A percentile compares a stretch with the other conserved stretches of the same genome.
Conservation (phyloP, 2,329 filamentous ascomycete species). For the Fusarium paranaense region DNA sequence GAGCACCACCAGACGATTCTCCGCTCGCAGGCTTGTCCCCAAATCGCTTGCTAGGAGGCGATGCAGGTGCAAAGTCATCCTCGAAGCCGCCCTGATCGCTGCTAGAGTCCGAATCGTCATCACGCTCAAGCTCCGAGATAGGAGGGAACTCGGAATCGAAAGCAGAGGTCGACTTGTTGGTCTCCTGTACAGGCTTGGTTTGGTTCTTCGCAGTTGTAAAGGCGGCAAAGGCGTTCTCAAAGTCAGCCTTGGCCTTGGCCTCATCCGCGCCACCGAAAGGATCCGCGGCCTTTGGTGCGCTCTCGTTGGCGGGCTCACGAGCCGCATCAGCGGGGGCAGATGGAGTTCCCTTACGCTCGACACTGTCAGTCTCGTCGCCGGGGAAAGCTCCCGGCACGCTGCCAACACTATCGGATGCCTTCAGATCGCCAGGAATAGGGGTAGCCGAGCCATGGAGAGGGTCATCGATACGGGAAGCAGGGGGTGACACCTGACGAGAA, state of each 20-base stretch:
- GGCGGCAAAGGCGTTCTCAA: constrained; percentile 85
- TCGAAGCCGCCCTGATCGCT: constrained; percentile 88
- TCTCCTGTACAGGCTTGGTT: constrained; percentile 55
- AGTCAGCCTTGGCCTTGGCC: constrained; percentile 79
- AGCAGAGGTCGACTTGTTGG: constrained; percentile 59
- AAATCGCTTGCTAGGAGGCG: constrained; percentile 54
- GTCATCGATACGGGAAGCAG: constrained; percentile 68
- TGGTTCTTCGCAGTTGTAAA: constrained; percentile 69
- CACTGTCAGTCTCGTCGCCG: constrained; percentile 51
- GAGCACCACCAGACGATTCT: constrained; percentile 22
- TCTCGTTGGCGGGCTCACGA: constrained; percentile 32
- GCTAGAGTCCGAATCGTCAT: constrained; percentile 85
- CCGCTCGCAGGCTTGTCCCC: constrained; percentile 33
- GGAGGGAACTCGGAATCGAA: constrained; percentile 90
- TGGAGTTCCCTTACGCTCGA: constrained; percentile 47
- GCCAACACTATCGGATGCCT: constrained; percentile 30
- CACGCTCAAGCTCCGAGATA: constrained; percentile 81
- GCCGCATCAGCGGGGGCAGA: constrained; percentile 47
- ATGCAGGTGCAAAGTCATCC: constrained; percentile 85
- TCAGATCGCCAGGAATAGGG: constrained; percentile 42
- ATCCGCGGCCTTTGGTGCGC: constrained; percentile 50
- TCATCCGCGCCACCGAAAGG: constrained; percentile 66
- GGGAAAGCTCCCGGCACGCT: constrained; percentile 49
- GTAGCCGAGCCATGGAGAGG: constrained; percentile 48
- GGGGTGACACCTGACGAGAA: constrained; percentile 81